Conservation (phyloP, 352 stramenopile species). For the Globisporangium cederbergense region DNA sequence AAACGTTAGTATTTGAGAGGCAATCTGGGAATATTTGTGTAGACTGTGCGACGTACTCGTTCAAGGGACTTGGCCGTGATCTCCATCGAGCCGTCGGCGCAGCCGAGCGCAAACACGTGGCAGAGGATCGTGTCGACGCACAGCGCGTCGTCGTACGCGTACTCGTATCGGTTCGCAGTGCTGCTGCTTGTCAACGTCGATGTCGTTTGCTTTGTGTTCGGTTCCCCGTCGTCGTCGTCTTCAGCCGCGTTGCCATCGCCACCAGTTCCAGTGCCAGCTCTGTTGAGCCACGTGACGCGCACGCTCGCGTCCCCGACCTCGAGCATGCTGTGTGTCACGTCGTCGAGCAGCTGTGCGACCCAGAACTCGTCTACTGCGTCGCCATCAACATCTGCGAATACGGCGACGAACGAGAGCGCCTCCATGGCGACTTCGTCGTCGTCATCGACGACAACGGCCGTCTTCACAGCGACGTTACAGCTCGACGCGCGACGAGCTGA, state of each 20-base stretch:
- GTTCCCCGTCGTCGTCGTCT: not conserved
- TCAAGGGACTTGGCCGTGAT: slow-evolving; percentile 59
- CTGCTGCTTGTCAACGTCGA: not conserved
- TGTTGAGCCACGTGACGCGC: slow-evolving; percentile 64
- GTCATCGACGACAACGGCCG: not conserved
- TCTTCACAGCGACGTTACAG: not conserved
- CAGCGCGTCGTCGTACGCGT: slow-evolving; percentile 56
- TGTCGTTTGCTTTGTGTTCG: not conserved
- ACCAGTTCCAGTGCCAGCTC: slow-evolving; percentile 4
- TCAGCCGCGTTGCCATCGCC: not conserved
- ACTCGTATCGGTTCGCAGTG: slow-evolving; percentile 29
- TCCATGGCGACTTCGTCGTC: slow-evolving; percentile 42
- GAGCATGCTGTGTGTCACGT: slow-evolving; percentile 79
- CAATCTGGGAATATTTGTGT: too few relatives aligned
- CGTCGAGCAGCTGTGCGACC: slow-evolving; percentile 69
- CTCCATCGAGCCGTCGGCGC: slow-evolving; percentile 34
- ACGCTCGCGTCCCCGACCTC: slow-evolving; percentile 36
- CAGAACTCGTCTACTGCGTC: slow-evolving; percentile 43
- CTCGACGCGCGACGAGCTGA: not conserved
- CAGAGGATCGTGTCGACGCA: slow-evolving; percentile 25
- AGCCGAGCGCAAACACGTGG: slow-evolving; percentile 28
- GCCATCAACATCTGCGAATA: slow-evolving; percentile 17
- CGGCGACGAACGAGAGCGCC: slow-evolving; percentile 56
- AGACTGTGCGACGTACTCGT: slow-evolving; percentile 23
- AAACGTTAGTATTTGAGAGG: too few relatives aligned